Evolutionary conservation across 2,329 filamentous ascomycete genomes (phyloP), one percentile per base, ranked within the genome.

Genomic region (Meredithiella fracta): DNA sequence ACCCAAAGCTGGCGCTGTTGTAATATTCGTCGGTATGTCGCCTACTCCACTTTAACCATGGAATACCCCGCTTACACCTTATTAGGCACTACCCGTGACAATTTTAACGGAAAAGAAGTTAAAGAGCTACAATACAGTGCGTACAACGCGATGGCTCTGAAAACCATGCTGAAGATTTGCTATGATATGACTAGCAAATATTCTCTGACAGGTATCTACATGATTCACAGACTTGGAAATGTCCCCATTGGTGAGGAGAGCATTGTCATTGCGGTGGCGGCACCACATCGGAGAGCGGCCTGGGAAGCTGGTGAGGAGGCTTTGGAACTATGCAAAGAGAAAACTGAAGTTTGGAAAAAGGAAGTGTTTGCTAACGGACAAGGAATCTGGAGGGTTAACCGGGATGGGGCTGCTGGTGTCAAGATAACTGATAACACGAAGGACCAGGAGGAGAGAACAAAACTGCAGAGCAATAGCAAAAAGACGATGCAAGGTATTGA

Each of bases 231-330:
- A 3, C 74, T 97, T 2, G 92, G 92, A 0, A 75, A 79, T 20
- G 91, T 96, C 15, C 86, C 87, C 2, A 83, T 97, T 56, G 85
- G 82, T n/a, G 87, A 96, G 68, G 90, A 96, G 70, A 94, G 87
- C 65, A 91, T 98, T 59, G 71, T 94, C 56, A 89, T 97, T 63
- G 86, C 87, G 1, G 85, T 96, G 3, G 89, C 86, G 47, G 77
- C 86, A 26, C 80, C 85, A 37, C 92, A 97, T 70, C 75, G 92
- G 6, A 78, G 85, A 62, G 86, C 85, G 14, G 90, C 87, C 3
- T 98, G 91, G 91, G 71, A 73, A 62, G 91, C 85, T 0, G 91
- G 86, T 0, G 91, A 97, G 71, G 87, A 94, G 69, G 85, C 89
- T 34, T 70, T 97, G 58, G 91, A 97, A 71, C 72, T 79, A 66